A percentile compares a stretch with the other conserved stretches of the same genome.
Evolutionary conservation across 768 basidiomycete species (phyloP).

Genomic region (Kwoniella dejecticola): DNA sequence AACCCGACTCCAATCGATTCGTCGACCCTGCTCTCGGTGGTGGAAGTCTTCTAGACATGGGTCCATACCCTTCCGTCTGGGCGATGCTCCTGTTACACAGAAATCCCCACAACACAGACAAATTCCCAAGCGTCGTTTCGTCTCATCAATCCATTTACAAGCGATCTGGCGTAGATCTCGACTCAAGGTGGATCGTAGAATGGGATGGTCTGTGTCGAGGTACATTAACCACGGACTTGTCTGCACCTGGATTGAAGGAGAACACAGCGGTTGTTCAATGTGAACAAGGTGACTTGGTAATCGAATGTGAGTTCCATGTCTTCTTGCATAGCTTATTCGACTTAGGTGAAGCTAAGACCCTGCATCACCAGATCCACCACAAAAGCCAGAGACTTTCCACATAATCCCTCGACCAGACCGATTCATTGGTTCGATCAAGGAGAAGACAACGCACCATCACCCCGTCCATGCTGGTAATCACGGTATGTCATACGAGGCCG

Average conservation of each 20-base stretch:
- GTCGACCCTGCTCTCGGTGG: conserved; percentile 78
- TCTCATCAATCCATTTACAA: conserved; percentile 78
- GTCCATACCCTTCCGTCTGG: conserved; percentile 57
- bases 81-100: conserved; percentile 78
- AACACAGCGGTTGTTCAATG: conserved; percentile 64
- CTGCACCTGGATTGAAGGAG: conserved; percentile 27
- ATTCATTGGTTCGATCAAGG: conserved; percentile 60
- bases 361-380: conserved; percentile 43
- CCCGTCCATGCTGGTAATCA: conserved; percentile 58
- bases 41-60: conserved; percentile 76
- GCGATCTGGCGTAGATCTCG: conserved; percentile 75
- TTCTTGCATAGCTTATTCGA: too few species aligned
- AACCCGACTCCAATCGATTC: conserved; percentile 70
- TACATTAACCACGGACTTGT: conserved; percentile 36
- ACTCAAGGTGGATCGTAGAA: conserved; percentile 72
- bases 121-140: conserved; percentile 64
- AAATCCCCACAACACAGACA: conserved; percentile 68
- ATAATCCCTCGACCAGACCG: conserved; percentile 34
- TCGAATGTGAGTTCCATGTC: conserved; percentile 57
- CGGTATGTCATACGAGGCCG: conserved; percentile 84
- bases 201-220: conserved; percentile 68
- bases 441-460: conserved; percentile 62
- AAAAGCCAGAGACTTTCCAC: conserved; percentile 34
- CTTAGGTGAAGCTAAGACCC: too few species aligned
- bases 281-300: conserved; percentile 68